These are phyloP conservation scores for Trametes cinnabarina DNA, from an alignment of 768 basidiomycete species.

Conservation along the genomic window DNA sequence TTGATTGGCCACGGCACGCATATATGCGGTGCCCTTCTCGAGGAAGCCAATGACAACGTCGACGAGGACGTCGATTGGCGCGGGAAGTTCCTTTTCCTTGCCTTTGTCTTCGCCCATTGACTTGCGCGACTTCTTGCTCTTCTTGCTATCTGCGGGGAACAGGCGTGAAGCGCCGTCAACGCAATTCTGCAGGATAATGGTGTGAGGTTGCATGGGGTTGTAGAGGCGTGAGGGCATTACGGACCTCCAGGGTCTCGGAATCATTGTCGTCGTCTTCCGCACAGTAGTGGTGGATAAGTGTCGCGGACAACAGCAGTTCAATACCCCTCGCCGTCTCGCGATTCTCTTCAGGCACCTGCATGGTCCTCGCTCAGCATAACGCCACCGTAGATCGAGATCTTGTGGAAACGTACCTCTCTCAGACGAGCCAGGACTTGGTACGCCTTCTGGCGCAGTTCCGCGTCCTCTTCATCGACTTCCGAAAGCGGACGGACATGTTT, in stretches of 20 bases:
- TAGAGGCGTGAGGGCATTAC: conserved; percentile 2
- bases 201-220: not conserved
- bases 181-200: conserved; percentile 46
- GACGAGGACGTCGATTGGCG: conserved; percentile 80
- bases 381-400: not conserved
- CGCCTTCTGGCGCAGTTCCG: conserved; percentile 45
- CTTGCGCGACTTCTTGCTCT: conserved; percentile 42
- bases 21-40: conserved; percentile 77
- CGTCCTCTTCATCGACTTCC: conserved; percentile 56
- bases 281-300: conserved; percentile 72
- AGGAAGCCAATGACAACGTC: conserved; percentile 90
- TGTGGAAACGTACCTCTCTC: conserved; percentile 38
- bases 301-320: conserved; percentile 67
- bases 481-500: conserved; percentile 61
- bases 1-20: conserved; percentile 76
- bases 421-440: conserved; percentile 42
- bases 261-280: conserved; percentile 54
- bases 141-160: conserved; percentile 38
- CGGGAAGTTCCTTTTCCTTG: conserved; percentile 39
- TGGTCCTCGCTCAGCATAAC: not conserved
- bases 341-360: conserved; percentile 38
- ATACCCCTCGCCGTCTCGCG: conserved; percentile 64
- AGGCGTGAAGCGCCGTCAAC: conserved; percentile 58
- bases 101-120: conserved; percentile 31
- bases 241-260: conserved; percentile 62